These are phyloP conservation scores for Rhododendron griersonianum DNA, from an alignment of 148 eudicot genomes.

Conservation along the genomic window DNA sequence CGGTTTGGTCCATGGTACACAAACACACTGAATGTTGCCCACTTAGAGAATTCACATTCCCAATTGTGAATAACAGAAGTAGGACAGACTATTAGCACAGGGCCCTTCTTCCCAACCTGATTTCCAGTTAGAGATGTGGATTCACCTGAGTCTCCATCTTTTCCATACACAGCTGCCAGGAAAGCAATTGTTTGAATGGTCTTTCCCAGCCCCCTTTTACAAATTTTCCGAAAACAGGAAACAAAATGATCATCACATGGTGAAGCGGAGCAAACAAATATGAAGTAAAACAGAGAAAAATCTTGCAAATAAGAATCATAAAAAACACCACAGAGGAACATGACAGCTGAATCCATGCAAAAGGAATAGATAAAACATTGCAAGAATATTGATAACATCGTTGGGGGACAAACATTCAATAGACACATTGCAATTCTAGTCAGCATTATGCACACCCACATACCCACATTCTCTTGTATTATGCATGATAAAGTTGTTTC, in stretches of 20 bases:
- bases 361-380: neutral
- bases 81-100: constrained; percentile 80
- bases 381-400: neutral
- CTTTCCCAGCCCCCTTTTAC: constrained; percentile 90
- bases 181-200: constrained; percentile 97
- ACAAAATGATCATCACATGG: constrained; percentile 1
- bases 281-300: neutral
- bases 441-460: neutral
- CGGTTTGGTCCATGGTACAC: constrained; percentile 90
- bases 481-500: neutral
- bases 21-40: constrained; percentile 77
- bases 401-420: neutral
- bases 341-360: neutral
- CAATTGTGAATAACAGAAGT: constrained; percentile 87
- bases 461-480: neutral
- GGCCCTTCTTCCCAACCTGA: constrained; percentile 38
- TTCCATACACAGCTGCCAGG: constrained; percentile 82
- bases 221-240: constrained; percentile 7
- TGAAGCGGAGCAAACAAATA: constrained; percentile 1
- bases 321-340: neutral
- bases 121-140: constrained; percentile 23
- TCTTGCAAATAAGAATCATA: neutral
- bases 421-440: neutral
- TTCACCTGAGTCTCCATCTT: constrained; percentile 55
- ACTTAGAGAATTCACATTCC: constrained; percentile 86